Base-by-base conservation (phyloP, 1,139 yeast species). In the Pichia norvegensis region DNA sequence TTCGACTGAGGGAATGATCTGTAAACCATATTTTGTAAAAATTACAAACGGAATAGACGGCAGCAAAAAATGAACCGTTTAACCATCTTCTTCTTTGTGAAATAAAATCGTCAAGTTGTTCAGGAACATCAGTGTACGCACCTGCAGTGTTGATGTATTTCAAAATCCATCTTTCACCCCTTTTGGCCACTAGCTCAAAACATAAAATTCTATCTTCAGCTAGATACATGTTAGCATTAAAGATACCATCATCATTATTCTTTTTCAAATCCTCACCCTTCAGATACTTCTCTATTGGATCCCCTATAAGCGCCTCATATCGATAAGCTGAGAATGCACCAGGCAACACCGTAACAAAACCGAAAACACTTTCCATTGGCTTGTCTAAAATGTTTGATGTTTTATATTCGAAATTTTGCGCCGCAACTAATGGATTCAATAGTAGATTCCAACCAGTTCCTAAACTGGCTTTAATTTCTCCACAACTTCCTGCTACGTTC, bases 241-340 rank as follows among this genome's bases (percentile, higher is more conserved):
- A 85, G 42, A 85, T 76, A 19, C 92, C 92, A 21, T 76, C 74
- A 25, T 70, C 71, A 47, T 70, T 71, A 3, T 68, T 58, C 38
- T 69, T 69, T 55, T 79, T 85, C 49, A 83, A 68, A 48, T 78
- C 80, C 60, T 85, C 94, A 41, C 94, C 95, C 59, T 82, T 81
- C 65, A 85, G 78, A 60, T 85, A 85, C 59, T 82, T 81, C 54
- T 81, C 87, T 45, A 85, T 68, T 1, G 95, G 95, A 0, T 88
- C 90, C 56, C 84, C 83, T 51, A 76, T 74, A 40, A 85, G 64
- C 0, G 94, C 95, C 42, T 70, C 75, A 57, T 80, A 85, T 49
- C 94, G 65, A 63, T 85, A 85, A 0, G 94, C 95, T n/a, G 87
- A 79, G 56, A 85, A 84, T 0, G 95, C 95, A 51, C 95, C 95